These are phyloP conservation scores for Euphorbia corollata DNA, from an alignment of 441 rosid species.

Conservation along the genomic window DNA sequence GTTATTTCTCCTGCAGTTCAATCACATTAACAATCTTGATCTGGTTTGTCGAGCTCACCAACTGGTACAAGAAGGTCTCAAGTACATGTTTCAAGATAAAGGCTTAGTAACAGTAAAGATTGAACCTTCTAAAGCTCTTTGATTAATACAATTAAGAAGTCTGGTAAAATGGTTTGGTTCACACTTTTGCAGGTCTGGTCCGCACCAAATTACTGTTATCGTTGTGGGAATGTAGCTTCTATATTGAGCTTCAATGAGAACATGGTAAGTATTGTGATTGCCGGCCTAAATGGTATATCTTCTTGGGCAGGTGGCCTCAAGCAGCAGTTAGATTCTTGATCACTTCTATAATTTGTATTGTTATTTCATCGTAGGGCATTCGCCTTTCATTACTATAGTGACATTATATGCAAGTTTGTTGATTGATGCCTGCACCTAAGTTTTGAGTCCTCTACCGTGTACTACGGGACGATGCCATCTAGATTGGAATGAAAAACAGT, in stretches of 20 bases:
- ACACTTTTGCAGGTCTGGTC: constrained; percentile 82
- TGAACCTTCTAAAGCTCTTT: constrained; percentile 10
- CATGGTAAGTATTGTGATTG: constrained; percentile 56
- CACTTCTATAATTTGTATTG: not conserved
- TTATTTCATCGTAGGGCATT: not conserved
- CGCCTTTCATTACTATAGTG: not conserved
- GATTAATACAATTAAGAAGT: constrained; percentile 15
- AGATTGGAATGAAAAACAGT: not conserved
- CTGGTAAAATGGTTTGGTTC: constrained; percentile 22
- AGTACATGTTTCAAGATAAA: constrained; percentile 99
- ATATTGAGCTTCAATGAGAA: constrained; percentile 96
- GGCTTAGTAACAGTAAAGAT: constrained; percentile 91
- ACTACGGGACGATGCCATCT: not conserved
- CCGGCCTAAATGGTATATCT: not conserved
- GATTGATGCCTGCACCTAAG: not conserved
- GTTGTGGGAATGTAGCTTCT: constrained; percentile 98
- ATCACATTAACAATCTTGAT: constrained; percentile 89
- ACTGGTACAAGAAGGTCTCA: constrained; percentile 99
- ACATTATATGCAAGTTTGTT: not conserved
- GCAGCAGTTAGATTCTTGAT: not conserved
- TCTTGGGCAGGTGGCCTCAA: not conserved
- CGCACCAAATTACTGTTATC: constrained; percentile 97
- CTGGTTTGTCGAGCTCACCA: constrained; percentile 99
- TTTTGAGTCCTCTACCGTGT: not conserved
- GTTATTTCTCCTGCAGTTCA: constrained; percentile 53